phyloP scores from a whole-genome alignment of 2,329 filamentous ascomycete genomes.

The Trichoderma sp. region DNA sequence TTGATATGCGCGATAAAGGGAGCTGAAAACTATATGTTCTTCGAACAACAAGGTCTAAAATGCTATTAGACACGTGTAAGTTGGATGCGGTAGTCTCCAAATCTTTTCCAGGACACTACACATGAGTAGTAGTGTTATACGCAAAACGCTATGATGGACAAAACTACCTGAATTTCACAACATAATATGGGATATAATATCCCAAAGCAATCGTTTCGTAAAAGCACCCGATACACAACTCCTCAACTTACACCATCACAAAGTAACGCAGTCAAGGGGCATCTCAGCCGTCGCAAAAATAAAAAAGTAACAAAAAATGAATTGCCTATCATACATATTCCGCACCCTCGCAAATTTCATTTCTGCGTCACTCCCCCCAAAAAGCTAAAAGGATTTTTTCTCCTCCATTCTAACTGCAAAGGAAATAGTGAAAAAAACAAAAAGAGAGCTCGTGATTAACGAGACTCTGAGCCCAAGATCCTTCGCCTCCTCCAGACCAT shows the following conservation, averaged over 20 bases:
- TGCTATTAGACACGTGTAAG: not conserved
- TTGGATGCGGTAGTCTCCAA: not conserved
- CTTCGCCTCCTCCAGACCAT: slow-evolving; percentile 12
- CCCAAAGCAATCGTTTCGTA: not conserved
- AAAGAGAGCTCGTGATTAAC: slow-evolving; percentile 5
- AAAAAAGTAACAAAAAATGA: slow-evolving; percentile 22
- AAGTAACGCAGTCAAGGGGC: not conserved
- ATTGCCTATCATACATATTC: slow-evolving; percentile 33
- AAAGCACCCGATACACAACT: not conserved
- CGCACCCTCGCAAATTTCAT: slow-evolving; percentile 4
- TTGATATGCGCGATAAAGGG: too few relatives aligned
- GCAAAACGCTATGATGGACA: too few relatives aligned
- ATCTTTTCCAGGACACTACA: too few relatives aligned
- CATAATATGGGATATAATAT: too few relatives aligned
- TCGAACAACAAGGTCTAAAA: not conserved
- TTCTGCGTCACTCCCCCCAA: slow-evolving; percentile 15
- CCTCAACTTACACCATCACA: not conserved
- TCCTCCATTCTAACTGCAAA: slow-evolving; percentile 19
- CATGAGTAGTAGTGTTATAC: too few relatives aligned
- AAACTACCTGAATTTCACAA: too few relatives aligned
- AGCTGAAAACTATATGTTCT: not conserved
- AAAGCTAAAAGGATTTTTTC: not conserved
- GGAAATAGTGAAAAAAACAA: slow-evolving; percentile 6
- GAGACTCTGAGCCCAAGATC: slow-evolving; percentile 10
- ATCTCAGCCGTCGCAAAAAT: not conserved